Evolutionary conservation across 257 asterid genomes (phyloP), one percentile per base, ranked within the genome.

Genomic region (Leptodermis oblonga): DNA sequence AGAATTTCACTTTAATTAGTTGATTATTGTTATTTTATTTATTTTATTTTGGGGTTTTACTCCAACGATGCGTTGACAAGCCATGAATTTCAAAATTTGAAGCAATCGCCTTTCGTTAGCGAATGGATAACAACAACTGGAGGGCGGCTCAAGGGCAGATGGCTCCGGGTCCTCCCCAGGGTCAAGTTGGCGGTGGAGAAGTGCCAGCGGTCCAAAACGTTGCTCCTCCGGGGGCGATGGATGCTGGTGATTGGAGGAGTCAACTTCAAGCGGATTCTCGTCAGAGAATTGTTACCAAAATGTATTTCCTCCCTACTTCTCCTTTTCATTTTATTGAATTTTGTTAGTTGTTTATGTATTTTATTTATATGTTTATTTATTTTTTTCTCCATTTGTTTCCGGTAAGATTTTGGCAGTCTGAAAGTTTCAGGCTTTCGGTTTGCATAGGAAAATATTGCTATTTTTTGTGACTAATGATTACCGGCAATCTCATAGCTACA

Each of bases 211-310:
- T 79, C 61, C 76, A 77, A 53, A 84, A 80, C 2, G 65, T 43
- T 1, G 41, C 53, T 17, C 52, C 67, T 3, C 34, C 68, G 18
- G 37, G 67, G 20, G 70, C 75, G 37, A 77, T 88, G 83, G 96
- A 86, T 30, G n/a, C n/a, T n/a, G n/a, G n/a, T n/a, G n/a, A n/a
- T n/a, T n/a, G n/a, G n/a, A n/a, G n/a, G n/a, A n/a, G 76, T 68
- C 94, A 82, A 73, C 85, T 92, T 18, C 88, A 78, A 42, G 78
- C 84, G 0, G 87, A 85, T 69, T 79, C 90, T 53, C 87, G 97
- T 48, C 86, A 84, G 64, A 83, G 87, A 80, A 86, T 86, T 59
- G 97, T 90, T 6, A 88, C 83, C 69, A 88, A 83, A 82, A 82
- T 88, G 93, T 83, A 81, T 74, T 0, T 22, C 45, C 33, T 36